phyloP scores from a whole-genome alignment of 139 green algal species.

The Chlorella sp. region DNA sequence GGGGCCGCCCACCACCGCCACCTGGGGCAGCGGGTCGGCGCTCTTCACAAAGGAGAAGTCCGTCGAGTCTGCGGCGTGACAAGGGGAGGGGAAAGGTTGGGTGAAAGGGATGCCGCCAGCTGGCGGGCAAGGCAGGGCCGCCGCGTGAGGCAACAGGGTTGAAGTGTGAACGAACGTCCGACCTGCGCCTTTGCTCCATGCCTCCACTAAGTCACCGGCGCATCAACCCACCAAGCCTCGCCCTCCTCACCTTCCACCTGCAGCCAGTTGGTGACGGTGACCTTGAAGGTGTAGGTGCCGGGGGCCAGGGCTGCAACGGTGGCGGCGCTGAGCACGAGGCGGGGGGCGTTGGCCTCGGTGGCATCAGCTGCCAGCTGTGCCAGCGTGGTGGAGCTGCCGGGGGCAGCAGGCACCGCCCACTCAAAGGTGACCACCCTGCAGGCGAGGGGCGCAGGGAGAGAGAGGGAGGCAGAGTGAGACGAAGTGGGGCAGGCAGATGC shows the following conservation, averaged over 20 bases:
- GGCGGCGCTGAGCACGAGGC: neutral
- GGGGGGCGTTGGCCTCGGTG: too few species aligned
- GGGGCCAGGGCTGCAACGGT: neutral
- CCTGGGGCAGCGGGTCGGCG: neutral
- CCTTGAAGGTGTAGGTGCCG: neutral
- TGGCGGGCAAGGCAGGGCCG: neutral
- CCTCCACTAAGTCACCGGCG: too few species aligned
- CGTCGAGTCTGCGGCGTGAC: neutral
- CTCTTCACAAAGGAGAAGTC: neutral
- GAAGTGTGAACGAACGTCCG: too few species aligned
- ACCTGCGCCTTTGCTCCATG: too few species aligned
- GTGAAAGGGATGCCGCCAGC: neutral
- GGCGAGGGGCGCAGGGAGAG: too few species aligned
- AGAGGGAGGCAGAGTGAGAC: neutral
- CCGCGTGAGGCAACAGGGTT: neutral
- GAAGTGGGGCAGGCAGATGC: neutral
- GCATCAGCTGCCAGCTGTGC: neutral
- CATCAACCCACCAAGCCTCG: too few species aligned
- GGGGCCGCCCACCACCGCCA: neutral
- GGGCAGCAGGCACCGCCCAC: neutral
- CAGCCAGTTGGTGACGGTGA: conserved; percentile 9
- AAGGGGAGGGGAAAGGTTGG: neutral
- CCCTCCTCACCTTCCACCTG: neutral
- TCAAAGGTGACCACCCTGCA: neutral
- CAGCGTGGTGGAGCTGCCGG: neutral